These are phyloP conservation scores for Alternaria solani DNA, from an alignment of 2,329 filamentous ascomycete species.

Conservation along the genomic window DNA sequence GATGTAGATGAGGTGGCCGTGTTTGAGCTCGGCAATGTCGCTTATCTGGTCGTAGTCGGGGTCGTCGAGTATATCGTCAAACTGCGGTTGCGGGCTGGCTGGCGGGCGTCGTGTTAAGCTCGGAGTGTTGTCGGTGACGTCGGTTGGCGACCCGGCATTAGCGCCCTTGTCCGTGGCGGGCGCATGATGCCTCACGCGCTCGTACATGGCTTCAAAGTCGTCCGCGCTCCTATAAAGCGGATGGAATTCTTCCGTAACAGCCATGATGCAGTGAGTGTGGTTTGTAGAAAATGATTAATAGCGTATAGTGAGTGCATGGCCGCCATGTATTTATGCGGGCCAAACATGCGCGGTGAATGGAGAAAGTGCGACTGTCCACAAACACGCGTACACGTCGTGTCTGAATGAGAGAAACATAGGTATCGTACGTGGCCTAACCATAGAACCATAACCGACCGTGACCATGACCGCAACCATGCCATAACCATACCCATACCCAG, in stretches of 20 bases:
- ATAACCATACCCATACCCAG: not conserved
- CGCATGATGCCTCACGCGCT: constrained; percentile 9
- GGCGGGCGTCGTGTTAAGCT: constrained; percentile 16
- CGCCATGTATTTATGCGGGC: constrained; percentile 10
- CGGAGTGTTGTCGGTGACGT: constrained; percentile 27
- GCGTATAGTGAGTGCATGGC: constrained; percentile 10
- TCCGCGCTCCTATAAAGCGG: not conserved
- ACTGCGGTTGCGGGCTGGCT: constrained; percentile 1
- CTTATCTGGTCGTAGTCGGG: constrained; percentile 24
- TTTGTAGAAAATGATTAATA: constrained; percentile 5
- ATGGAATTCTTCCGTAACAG: not conserved
- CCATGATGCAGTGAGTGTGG: not conserved
- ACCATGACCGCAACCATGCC: not conserved
- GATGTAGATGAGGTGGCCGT: constrained; percentile 9
- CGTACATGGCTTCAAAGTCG: constrained; percentile 15
- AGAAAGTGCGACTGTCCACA: constrained; percentile 17
- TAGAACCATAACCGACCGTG: constrained; percentile 5
- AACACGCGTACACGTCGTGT: constrained; percentile 6
- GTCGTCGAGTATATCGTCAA: constrained; percentile 20
- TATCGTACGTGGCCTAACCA: constrained; percentile 10
- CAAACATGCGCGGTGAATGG: constrained; percentile 30
- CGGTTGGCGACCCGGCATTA: constrained; percentile 11
- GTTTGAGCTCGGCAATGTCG: constrained; percentile 19
- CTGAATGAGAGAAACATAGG: constrained; percentile 2
- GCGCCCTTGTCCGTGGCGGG: constrained; percentile 10